These are phyloP conservation scores for Pterocarpus macrocarpus DNA, from an alignment of 306 rosid species.

Conservation along the genomic window DNA sequence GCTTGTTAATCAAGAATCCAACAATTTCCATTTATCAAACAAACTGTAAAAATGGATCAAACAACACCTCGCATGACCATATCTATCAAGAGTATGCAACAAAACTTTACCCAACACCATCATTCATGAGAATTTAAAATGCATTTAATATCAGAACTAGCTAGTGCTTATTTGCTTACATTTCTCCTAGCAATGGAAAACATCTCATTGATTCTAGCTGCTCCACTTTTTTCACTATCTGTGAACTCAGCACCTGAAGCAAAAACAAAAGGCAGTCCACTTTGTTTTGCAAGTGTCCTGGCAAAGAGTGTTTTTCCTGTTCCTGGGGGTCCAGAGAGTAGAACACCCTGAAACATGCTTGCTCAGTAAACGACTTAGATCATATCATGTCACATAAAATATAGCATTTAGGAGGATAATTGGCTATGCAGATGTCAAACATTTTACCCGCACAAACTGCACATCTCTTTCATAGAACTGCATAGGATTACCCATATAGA, in stretches of 20 bases:
- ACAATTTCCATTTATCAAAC: constrained; percentile 24
- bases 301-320: constrained; percentile 99
- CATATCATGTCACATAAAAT: constrained; percentile 30
- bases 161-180: constrained; percentile 59
- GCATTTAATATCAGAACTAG: constrained; percentile 38
- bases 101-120: constrained; percentile 27
- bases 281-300: constrained; percentile 88
- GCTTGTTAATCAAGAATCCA: not conserved
- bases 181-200: constrained; percentile 93
- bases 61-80: constrained; percentile 4
- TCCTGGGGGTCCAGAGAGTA: constrained; percentile 99
- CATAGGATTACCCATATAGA: constrained; percentile 99
- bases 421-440: constrained; percentile 33
- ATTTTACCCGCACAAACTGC: constrained; percentile 92
- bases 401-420: constrained; percentile 34
- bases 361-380: constrained; percentile 45
- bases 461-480: constrained; percentile 89
- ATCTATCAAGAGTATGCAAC: constrained; percentile 24
- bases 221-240: constrained; percentile 96
- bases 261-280: constrained; percentile 95
- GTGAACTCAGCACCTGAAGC: constrained; percentile 99
- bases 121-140: constrained; percentile 31
- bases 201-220: constrained; percentile 90
- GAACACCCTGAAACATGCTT: constrained; percentile 80
- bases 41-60: constrained; percentile 38